These are phyloP conservation scores for Taiozyma sp. DNA, from an alignment of 1,139 yeast species.

Conservation along the genomic window DNA sequence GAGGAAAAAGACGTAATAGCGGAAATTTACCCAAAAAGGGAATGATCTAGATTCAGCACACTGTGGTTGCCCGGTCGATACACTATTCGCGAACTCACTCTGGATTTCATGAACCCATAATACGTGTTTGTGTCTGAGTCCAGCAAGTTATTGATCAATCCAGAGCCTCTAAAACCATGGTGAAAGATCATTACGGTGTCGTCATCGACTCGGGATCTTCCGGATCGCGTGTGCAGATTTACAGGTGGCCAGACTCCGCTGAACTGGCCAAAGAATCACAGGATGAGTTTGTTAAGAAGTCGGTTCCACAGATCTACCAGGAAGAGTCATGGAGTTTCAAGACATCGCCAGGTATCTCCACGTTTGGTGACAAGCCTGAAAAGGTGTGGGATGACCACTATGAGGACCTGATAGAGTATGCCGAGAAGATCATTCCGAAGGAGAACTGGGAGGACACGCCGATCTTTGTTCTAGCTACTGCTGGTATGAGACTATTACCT, in stretches of 20 bases:
- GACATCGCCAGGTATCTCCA: conserved; percentile 67
- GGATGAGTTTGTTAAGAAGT: conserved; percentile 31
- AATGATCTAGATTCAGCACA: not conserved
- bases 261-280: conserved; percentile 21
- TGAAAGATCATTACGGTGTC: conserved; percentile 48
- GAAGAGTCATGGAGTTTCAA: conserved; percentile 58
- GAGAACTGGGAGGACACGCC: conserved; percentile 56
- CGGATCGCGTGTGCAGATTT: conserved; percentile 71
- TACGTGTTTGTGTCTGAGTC: not conserved
- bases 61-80: not conserved
- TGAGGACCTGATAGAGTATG: conserved; percentile 48
- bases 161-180: not conserved
- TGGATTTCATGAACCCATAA: not conserved
- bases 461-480: conserved; percentile 70
- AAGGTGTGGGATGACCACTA: conserved; percentile 61
- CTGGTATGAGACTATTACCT: conserved; percentile 73
- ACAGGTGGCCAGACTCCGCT: conserved; percentile 55
- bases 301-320: conserved; percentile 62
- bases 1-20: not conserved
- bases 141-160: not conserved
- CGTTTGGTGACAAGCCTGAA: conserved; percentile 43
- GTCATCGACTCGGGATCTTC: conserved; percentile 83
- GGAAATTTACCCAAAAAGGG: not conserved
- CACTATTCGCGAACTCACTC: not conserved
- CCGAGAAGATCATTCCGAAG: conserved; percentile 54